Evolutionary conservation across 2,329 filamentous ascomycete genomes (phyloP).

Genomic region (Nigrospora osmanthi): DNA sequence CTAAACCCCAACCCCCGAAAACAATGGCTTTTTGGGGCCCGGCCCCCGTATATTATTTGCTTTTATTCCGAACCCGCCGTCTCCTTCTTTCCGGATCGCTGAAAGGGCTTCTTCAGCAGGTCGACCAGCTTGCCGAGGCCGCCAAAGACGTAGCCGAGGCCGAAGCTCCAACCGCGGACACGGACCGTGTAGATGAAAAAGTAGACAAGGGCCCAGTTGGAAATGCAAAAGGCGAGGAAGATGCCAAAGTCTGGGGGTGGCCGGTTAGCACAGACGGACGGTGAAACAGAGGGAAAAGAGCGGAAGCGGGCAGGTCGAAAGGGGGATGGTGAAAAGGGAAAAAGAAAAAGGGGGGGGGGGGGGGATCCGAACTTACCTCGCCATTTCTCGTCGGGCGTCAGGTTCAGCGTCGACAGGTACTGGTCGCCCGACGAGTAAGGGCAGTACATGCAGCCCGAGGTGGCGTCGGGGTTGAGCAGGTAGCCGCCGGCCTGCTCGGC

Average conservation of each 20-base stretch:
- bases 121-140: conserved; percentile 15
- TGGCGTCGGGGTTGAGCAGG: conserved; percentile 53
- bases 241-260: conserved; percentile 52
- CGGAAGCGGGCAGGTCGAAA: background rate
- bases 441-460: conserved; percentile 60
- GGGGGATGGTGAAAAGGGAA: too few relatives aligned
- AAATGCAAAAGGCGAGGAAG: conserved; percentile 62
- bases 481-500: conserved; percentile 47
- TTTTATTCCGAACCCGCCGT: too few relatives aligned
- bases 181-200: conserved; percentile 72
- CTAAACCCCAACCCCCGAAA: too few relatives aligned
- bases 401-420: conserved; percentile 52
- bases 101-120: conserved; percentile 23
- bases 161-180: conserved; percentile 64
- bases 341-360: background rate
- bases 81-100: conserved; percentile 2
- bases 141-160: conserved; percentile 49
- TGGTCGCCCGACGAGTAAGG: conserved; percentile 49
- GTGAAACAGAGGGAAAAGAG: too few relatives aligned
- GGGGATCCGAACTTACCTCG: conserved; percentile 28
- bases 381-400: conserved; percentile 56
- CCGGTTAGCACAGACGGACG: too few relatives aligned
- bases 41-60: too few relatives aligned
- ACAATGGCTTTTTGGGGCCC: too few relatives aligned
- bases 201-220: conserved; percentile 65